These are phyloP conservation scores for Orbilia quercus DNA, from an alignment of 2,329 filamentous ascomycete genomes.

Conservation along the genomic window DNA sequence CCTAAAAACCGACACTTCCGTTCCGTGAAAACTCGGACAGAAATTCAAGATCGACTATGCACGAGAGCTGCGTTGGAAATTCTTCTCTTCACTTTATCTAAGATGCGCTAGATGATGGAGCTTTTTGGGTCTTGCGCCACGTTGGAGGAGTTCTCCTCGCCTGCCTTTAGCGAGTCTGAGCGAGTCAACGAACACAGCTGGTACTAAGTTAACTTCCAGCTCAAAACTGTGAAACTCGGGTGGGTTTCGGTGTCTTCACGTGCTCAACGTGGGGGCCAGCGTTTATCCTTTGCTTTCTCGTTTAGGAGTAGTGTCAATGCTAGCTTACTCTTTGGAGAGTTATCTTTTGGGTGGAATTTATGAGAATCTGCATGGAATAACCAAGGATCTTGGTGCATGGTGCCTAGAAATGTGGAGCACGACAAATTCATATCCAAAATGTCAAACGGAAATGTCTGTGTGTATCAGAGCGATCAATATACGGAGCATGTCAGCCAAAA, in stretches of 20 bases:
- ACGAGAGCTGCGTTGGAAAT: too few species aligned
- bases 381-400: too few species aligned
- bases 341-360: too few species aligned
- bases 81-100: background rate
- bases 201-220: slow-evolving; percentile 25
- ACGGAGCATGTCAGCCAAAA: background rate
- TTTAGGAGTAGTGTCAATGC: too few species aligned
- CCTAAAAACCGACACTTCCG: too few species aligned
- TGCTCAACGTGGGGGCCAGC: slow-evolving; percentile 15
- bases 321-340: too few species aligned
- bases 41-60: background rate
- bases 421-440: too few species aligned
- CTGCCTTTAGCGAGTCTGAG: slow-evolving; percentile 18
- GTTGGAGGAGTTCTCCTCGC: slow-evolving; percentile 33
- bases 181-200: too few species aligned
- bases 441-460: too few species aligned
- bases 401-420: too few species aligned
- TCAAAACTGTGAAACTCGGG: background rate
- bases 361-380: too few species aligned
- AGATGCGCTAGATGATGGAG: background rate
- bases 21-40: background rate
- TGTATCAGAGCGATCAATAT: background rate
- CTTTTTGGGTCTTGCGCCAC: slow-evolving; percentile 13
- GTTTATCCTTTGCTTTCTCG: too few species aligned
- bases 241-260: background rate